Evolutionary conservation across 768 basidiomycete genomes (phyloP), one percentile per base, ranked within the genome.

Genomic region (Suillus occidentalis): DNA sequence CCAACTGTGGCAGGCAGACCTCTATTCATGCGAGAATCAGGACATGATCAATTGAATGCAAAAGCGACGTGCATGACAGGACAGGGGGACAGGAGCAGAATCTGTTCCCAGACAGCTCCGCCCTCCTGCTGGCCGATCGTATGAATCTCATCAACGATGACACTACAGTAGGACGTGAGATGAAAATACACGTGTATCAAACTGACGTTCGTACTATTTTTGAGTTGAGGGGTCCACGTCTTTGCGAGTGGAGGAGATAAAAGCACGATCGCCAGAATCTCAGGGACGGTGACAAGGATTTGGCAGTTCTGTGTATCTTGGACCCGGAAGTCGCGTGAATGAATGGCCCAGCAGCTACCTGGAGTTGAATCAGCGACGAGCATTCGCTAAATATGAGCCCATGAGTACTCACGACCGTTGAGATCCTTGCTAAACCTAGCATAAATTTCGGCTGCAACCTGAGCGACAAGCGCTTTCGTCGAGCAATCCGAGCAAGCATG

Each of bases 1-100:
- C 90, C 90, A 37, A 91, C 82, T 0, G 90, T 91, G 1, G 90
- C 90, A 9, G 89, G 90, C 28, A 91, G 78, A 25, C 89, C 90
- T 67, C 88, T 89, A 61, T 37, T 14, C 39, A 25, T 52, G 1
- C 36, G 14, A 50, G 52, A 20, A 53, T 25, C 10, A n/a, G 45
- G 40, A 60, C 36, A n/a, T 14, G 45, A 6, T 10, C 22, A 63
- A 3, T 43, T 2, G 20, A n/a, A 58, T 49, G 31, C 2, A n/a
- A 42, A 66, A 31, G 58, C 18, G 53, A 76, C 84, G 45, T 45
- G 89, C 89, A 91, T 90, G 66, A 91, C 81, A 1, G 89, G 89
- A 67, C 88, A 89, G 22, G 88, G 88, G 10, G 89, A 85, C 16
- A 91, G 75, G 6, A 91, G 73, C 9, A 91, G 77, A n/a, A 90